Conservation (phyloP, 1,139 yeast genomes). For the Lodderomyces theae region DNA sequence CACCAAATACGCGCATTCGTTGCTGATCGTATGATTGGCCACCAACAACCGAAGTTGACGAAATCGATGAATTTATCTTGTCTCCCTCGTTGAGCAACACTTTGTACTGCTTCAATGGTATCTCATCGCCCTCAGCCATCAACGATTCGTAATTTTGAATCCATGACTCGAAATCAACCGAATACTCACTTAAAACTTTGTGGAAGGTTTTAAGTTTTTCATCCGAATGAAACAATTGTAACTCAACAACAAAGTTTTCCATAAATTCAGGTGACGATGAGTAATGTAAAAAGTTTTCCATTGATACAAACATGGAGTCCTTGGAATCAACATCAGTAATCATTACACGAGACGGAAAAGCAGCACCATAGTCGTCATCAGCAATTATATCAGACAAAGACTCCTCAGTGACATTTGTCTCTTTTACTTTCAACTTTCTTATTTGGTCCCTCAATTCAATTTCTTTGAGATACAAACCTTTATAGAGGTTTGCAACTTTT, state of each 20-base stretch:
- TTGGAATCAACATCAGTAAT: conserved; percentile 28
- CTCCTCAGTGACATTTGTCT: conserved; percentile 30
- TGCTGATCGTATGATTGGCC: conserved; percentile 13
- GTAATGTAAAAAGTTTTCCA: conserved; percentile 39
- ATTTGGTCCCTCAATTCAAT: conserved; percentile 37
- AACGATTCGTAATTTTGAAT: conserved; percentile 39
- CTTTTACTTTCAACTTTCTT: conserved; percentile 31
- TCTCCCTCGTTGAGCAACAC: conserved; percentile 56
- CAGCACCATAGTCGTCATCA: conserved; percentile 48
- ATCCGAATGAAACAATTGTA: conserved; percentile 51
- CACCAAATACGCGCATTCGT: conserved; percentile 17
- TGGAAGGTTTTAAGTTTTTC: conserved; percentile 43
- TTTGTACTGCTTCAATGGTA: conserved; percentile 47
- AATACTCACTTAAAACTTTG: conserved; percentile 33
- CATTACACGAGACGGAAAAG: conserved; percentile 54
- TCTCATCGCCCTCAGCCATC: conserved; percentile 40
- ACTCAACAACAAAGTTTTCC: conserved; percentile 27
- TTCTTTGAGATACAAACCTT: conserved; percentile 36
- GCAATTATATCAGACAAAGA: conserved; percentile 37
- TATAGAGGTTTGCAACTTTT: conserved; percentile 31
- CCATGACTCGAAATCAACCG: conserved; percentile 55
- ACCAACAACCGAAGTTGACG: conserved; percentile 13
- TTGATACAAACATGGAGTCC: conserved; percentile 40
- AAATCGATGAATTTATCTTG: conserved; percentile 38
- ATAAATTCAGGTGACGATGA: conserved; percentile 12